Percentiles rank a stretch among this genome's conserved stretches.
Conservation (phyloP, 225 moss, liverwort and hornwort species). For the Pseudisothecium myosuroides region DNA sequence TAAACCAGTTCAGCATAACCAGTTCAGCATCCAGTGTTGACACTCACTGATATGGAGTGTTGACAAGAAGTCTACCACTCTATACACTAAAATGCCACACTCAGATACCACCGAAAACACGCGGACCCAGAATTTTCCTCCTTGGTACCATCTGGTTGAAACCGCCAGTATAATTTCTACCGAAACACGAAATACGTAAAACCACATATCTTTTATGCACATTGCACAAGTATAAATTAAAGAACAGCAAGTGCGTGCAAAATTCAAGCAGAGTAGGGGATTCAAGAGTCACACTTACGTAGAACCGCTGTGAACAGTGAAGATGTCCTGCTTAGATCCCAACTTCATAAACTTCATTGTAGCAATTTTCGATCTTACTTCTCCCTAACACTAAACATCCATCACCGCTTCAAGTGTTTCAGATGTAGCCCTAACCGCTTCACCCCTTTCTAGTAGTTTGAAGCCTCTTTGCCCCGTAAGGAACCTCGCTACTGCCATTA, state of each 20-base stretch:
- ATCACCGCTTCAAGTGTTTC: not conserved
- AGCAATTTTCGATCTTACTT: not conserved
- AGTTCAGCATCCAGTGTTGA: not conserved
- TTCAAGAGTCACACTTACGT: conserved; percentile 20
- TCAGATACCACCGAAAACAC: not conserved
- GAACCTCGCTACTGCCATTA: not conserved
- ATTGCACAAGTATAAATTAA: not conserved
- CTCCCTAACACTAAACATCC: not conserved
- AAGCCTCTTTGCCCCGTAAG: not conserved
- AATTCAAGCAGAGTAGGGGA: not conserved
- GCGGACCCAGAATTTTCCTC: not conserved
- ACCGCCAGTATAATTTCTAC: not conserved
- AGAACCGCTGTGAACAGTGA: not conserved
- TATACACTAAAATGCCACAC: not conserved
- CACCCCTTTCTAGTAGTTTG: not conserved
- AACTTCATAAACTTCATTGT: conserved; percentile 55
- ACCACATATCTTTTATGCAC: not conserved
- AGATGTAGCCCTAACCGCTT: not conserved
- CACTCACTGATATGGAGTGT: not conserved
- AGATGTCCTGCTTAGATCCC: conserved; percentile 32
- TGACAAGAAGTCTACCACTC: not conserved
- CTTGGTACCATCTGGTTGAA: not conserved
- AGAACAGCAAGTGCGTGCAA: not conserved
- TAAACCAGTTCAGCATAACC: not conserved
- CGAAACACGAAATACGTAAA: not conserved